phyloP scores from a whole-genome alignment of 192 early-diverging fungal genomes.

The Podila verticillata region DNA sequence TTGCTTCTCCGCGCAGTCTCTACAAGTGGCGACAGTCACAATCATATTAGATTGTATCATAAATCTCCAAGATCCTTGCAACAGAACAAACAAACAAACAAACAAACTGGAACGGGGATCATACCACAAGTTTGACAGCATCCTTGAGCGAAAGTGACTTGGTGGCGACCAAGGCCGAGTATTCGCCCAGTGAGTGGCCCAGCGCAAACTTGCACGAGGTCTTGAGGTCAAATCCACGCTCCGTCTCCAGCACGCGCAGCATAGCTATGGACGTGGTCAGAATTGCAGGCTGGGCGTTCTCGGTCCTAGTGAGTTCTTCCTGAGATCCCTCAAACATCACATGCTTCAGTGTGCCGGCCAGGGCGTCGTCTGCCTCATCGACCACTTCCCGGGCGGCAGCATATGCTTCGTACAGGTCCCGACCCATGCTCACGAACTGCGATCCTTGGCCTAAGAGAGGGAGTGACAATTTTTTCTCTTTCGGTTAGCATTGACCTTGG shows the following conservation, averaged over 20 bases:
- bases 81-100: constrained; percentile 1
- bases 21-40: constrained; percentile 23
- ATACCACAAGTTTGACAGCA: constrained; percentile 85
- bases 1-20: constrained; percentile 85
- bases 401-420: constrained; percentile 83
- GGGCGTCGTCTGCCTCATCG: constrained; percentile 90
- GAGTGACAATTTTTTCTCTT: not conserved
- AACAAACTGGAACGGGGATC: constrained; percentile 17
- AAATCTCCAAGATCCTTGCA: constrained; percentile 10
- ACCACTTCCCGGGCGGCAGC: constrained; percentile 81
- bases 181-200: constrained; percentile 96
- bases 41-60: not conserved
- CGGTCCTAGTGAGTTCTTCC: constrained; percentile 67
- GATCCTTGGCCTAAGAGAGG: constrained; percentile 74
- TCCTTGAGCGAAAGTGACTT: constrained; percentile 74
- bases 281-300: constrained; percentile 93
- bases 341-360: constrained; percentile 73
- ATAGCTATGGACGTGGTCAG: constrained; percentile 91
- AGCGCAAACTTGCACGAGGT: constrained; percentile 81
- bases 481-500: not conserved
- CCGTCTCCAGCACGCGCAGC: constrained; percentile 82
- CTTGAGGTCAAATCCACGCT: constrained; percentile 79
- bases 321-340: constrained; percentile 92
- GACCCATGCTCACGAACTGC: constrained; percentile 93
- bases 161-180: constrained; percentile 79